Base-by-base conservation (phyloP, 2,329 filamentous ascomycete species). In the Alternaria brassicicola region DNA sequence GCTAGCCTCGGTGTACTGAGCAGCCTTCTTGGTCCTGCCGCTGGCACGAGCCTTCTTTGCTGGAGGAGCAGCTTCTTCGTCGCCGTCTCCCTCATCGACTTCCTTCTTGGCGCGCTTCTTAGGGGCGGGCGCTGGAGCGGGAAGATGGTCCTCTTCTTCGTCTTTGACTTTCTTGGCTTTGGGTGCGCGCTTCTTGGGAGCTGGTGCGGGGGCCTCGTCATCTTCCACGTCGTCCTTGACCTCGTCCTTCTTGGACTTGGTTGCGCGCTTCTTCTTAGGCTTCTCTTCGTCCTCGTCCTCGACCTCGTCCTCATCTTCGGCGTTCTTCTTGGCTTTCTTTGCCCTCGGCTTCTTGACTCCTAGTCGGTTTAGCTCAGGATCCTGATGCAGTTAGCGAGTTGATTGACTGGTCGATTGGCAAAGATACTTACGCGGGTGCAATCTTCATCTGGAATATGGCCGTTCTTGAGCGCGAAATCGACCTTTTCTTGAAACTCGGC, bases 391-490 rank as follows among this genome's bases (percentile, higher is more conserved):
- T 69, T 28, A 68, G 64, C 43, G 35, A 26, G 30, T 23, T 25
- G 36, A 12, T n/a, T 12, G 19, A 8, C 10, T 93, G 46, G 38
- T 9, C 3, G 15, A 35, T 6, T 6, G 28, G 17, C 17, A 7
- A 33, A 30, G 23, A 26, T 23, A 82, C 90, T 79, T 84, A 96
- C 93, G 12, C 92, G 92, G 31, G 89, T 94, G 87, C 92, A 97
- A 68, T 97, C 94, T 50, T 91, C 89, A 39, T 92, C 84, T 66
- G 90, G 89, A 68, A 98, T 89, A 69, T 95, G 91, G 23, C 92
- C 92, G 73, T 93, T 85, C 57, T 85, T 83, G 23, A 97, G 77
- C 50, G 90, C 91, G 43, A 84, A 85, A 49, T 85, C 82, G 64
- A 97, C 81, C 81, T 95, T 97, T 42, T 86, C 86, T 77, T 93